Evolutionary conservation across 495 filamentous ascomycete species (phyloP).

Genomic region (Penicillium crystallinum): DNA sequence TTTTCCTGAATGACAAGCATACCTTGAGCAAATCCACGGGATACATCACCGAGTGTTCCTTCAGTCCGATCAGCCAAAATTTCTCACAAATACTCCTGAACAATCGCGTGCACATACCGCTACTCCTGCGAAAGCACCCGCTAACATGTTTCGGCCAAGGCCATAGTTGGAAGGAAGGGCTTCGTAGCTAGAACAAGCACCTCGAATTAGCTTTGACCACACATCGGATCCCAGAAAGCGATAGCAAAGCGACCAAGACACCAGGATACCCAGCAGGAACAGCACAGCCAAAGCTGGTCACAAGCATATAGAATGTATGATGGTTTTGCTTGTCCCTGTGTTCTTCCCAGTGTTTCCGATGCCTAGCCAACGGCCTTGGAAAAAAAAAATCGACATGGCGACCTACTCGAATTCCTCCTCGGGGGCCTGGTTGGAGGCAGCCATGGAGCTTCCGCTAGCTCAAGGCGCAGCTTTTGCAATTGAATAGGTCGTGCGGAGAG

Average conservation of each 20-base stretch:
- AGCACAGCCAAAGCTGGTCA: background rate
- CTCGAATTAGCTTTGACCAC: conserved; percentile 18
- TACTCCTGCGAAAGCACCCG: conserved; percentile 95
- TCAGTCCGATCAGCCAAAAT: conserved; percentile 10
- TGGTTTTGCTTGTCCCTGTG: background rate
- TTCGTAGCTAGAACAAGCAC: conserved; percentile 53
- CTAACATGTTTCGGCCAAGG: conserved; percentile 73
- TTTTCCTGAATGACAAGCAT: conserved; percentile 20
- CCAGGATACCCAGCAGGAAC: background rate
- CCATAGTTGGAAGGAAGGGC: conserved; percentile 65
- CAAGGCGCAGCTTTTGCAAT: conserved; percentile 30
- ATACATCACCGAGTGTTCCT: conserved; percentile 96
- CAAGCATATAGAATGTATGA: background rate
- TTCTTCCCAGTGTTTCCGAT: background rate
- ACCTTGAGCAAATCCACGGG: conserved; percentile 98
- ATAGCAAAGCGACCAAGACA: background rate
- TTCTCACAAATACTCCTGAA: background rate
- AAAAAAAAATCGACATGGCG: conserved; percentile 6
- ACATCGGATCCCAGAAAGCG: background rate
- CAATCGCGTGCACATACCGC: conserved; percentile 54
- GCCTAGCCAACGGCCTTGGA: background rate
- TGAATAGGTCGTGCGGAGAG: conserved; percentile 9
- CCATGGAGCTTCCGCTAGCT: conserved; percentile 42
- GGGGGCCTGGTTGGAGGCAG: conserved; percentile 32
- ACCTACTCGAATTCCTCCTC: conserved; percentile 46